phyloP scores from a whole-genome alignment of 1,284 basidiomycete genomes.

The Porphyrellus sp. region DNA sequence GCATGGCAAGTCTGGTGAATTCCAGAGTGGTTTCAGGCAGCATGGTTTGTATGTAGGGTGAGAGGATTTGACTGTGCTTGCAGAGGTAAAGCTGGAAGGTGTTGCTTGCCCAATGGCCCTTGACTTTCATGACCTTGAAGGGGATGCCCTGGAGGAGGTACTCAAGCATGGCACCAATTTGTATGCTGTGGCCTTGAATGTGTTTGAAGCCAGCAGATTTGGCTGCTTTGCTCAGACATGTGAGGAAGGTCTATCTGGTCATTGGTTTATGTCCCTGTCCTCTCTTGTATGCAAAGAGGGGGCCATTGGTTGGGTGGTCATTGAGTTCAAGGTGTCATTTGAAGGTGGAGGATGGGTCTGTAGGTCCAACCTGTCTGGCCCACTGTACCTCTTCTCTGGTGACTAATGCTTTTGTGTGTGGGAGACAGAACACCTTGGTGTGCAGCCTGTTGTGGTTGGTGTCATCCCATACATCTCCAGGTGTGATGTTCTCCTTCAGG shows the following conservation, averaged over 20 bases:
- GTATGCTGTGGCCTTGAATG: neutral
- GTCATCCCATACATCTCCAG: neutral
- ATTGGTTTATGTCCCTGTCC: neutral
- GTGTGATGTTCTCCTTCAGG: neutral
- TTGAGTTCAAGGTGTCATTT: no score
- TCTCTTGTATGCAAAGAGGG: neutral
- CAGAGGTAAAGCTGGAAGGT: neutral
- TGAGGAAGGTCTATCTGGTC: neutral
- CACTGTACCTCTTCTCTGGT: neutral
- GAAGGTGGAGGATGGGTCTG: no score
- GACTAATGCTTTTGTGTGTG: neutral
- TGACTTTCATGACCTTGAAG: neutral
- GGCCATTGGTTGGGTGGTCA: neutral
- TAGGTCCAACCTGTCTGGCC: no score
- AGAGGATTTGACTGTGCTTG: neutral
- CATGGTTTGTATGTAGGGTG: neutral
- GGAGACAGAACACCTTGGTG: neutral
- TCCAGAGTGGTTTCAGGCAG: neutral
- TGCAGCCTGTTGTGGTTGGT: neutral
- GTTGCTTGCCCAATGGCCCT: neutral
- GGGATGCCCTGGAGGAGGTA: neutral
- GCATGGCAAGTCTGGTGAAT: neutral
- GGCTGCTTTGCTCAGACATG: neutral
- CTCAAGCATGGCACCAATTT: neutral
- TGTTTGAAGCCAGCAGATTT: neutral